A percentile compares a stretch with the other conserved stretches of the same genome.
Conservation (phyloP, 192 early-diverging fungal species). For the Entomortierella chlamydospora region DNA sequence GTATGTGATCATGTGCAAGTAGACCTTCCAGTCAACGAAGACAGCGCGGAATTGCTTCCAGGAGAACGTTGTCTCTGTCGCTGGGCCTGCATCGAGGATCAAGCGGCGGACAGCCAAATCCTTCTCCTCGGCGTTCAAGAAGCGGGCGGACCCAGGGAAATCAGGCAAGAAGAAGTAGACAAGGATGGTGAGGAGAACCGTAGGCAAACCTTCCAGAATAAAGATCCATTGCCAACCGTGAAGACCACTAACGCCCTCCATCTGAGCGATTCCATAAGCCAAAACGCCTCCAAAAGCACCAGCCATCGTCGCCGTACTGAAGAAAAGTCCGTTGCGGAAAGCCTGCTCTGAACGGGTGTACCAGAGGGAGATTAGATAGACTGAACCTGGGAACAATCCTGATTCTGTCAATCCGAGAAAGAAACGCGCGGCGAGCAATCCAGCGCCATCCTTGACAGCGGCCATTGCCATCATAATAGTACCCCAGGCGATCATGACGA, state of each 20-base stretch:
- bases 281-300: constrained; percentile 73
- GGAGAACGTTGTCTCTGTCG: constrained; percentile 59
- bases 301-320: constrained; percentile 62
- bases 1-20: constrained; percentile 68
- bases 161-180: constrained; percentile 62
- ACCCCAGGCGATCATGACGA: constrained; percentile 70
- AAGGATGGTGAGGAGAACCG: constrained; percentile 51
- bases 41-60: constrained; percentile 63
- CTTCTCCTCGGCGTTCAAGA: constrained; percentile 58
- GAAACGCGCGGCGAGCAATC: constrained; percentile 65
- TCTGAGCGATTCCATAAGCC: constrained; percentile 70
- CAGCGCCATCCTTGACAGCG: constrained; percentile 51
- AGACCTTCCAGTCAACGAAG: constrained; percentile 63
- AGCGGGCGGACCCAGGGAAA: constrained; percentile 60
- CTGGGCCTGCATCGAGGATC: constrained; percentile 60
- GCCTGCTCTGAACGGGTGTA: constrained; percentile 68
- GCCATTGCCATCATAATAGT: constrained; percentile 65
- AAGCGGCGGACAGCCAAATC: constrained; percentile 58
- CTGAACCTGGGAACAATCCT: constrained; percentile 68
- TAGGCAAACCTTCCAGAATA: constrained; percentile 70
- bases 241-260: constrained; percentile 65
- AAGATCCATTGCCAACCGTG: constrained; percentile 75
- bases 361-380: constrained; percentile 68
- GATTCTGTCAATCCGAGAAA: constrained; percentile 70
- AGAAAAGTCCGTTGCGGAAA: constrained; percentile 66